A percentile compares a stretch with the other conserved stretches of the same genome.
Conservation (phyloP, 768 basidiomycete species). For the Pulveroboletus sp. region DNA sequence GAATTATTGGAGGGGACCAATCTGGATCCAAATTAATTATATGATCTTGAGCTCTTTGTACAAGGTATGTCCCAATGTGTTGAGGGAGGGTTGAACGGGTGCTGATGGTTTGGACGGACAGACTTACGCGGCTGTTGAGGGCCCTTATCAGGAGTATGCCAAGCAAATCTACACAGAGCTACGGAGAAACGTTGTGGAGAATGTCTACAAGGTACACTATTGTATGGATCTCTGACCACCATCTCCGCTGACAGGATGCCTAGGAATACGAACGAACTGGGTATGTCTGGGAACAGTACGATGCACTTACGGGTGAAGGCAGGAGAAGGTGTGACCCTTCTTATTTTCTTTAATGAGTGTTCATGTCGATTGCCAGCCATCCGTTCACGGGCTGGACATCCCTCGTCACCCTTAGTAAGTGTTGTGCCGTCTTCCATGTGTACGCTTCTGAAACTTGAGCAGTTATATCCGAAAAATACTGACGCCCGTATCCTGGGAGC, state of each 20-base stretch:
- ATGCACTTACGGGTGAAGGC: constrained; percentile 78
- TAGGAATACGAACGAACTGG: constrained; percentile 92
- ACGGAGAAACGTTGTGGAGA: constrained; percentile 78
- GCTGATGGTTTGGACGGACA: constrained; percentile 28
- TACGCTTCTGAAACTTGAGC: constrained; percentile 7
- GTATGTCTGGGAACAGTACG: constrained; percentile 98
- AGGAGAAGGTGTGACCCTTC: constrained; percentile 60
- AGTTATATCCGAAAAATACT: constrained; percentile 73
- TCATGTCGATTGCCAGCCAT: constrained; percentile 49
- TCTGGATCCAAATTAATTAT: constrained; percentile 99
- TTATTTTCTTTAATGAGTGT: constrained; percentile 1
- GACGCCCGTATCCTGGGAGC: constrained; percentile 8
- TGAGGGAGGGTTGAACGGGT: not conserved
- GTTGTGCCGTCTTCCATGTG: not conserved
- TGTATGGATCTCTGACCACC: not conserved
- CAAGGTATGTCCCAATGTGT: constrained; percentile 43
- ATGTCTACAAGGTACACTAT: constrained; percentile 62
- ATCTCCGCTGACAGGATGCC: constrained; percentile 4
- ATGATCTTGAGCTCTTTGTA: constrained; percentile 75
- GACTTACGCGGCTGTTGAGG: constrained; percentile 73
- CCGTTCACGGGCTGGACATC: constrained; percentile 99
- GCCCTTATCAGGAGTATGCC: constrained; percentile 77
- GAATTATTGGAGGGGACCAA: constrained; percentile 96
- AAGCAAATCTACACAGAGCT: constrained; percentile 75
- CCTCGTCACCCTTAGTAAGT: constrained; percentile 80